Evolutionary conservation across 1,284 basidiomycete genomes (phyloP), one percentile per base, ranked within the genome.

Genomic region (Inonotus obliquus): DNA sequence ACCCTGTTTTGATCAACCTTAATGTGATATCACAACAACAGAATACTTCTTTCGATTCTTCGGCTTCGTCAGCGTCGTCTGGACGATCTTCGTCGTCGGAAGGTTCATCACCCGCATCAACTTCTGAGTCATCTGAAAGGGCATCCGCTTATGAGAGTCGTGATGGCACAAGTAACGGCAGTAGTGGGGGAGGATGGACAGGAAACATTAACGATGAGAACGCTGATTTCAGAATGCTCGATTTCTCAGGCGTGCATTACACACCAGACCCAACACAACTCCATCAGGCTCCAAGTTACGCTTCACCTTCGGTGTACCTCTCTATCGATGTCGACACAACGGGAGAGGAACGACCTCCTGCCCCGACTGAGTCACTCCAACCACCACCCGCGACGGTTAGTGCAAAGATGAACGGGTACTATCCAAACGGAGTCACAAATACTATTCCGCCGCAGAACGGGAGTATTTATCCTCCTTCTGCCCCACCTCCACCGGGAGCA

Each of bases 161-260:
- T 7, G 41, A 17, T 6, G 9, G 32, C 32, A 32, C 32, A 32
- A 32, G 9, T 32, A 32, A 32, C 9, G 32, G 32, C 32, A 32
- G 32, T 32, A n/a, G 41, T n/a, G 41, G 41, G 7, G 41, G 41
- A n/a, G 41, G 41, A 2, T 44, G 41, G 41, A 44, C 32, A 27
- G 41, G 23, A 6, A 25, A 32, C 19, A 39, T 44, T 17, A n/a
- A 44, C n/a, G 41, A n/a, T 4, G 41, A 44, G 19, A 44, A 44
- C 17, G 41, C 41, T 17, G 41, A 44, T 21, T 44, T 44, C 23
- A 44, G 38, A n/a, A n/a, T 58, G 51, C 32, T 52, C 19, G 61
- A 41, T 39, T 62, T 62, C 55, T 62, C 61, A 11, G 61, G 61
- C 2, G 51, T 63, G 35, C 39, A 63, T 35, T 59, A 55, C 41